Base-by-base conservation (phyloP, 208 protist genomes). In the Leishmania braziliensis region DNA sequence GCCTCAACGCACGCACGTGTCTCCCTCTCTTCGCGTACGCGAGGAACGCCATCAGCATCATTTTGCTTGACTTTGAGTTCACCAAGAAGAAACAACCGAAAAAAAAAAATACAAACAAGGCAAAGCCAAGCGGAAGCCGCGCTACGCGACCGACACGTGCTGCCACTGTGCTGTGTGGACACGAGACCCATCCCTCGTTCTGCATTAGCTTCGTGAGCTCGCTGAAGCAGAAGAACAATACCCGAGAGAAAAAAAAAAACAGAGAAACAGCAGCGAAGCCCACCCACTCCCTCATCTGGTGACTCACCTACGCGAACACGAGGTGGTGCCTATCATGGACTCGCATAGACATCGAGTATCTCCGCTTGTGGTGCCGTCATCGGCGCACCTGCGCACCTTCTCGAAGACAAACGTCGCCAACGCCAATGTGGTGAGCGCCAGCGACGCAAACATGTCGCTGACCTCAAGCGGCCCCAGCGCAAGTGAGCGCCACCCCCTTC, bases 401-500 rank as follows among this genome's bases (percentile, higher is more conserved):
- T 81, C 81, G 5, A 85, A 85, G 60, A 77, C 77, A 8, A 86
- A 77, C 65, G 62, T 86, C 54, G 79, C 78, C 43, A 79, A 48
- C 68, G 82, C 82, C 54, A 79, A 82, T 48, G 18, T 74, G 29
- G 73, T 62, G 23, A 79, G 78, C 65, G 65, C 53, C 48, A 36
- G 62, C 54, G 82, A 86, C n/a, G 36, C 73, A n/a, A 65, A 54
- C n/a, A 54, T 82, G 33, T n/a, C 56, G 0, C 77, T 63, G 8
- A 79, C 68, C 43, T 12, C 77, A 10, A 68, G 48, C 18, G 73
- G 23, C 16, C 1, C 39, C 36, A 56, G 14, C 4, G 58, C 78
- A 2, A 23, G 0, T 48, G 83, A 83, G 3, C 80, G 73, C 36
- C 58, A 63, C 5, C 12, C 46, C 6, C 83, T 71, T 6, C 58